Percentiles rank a stretch among this genome's conserved stretches.
Evolutionary conservation across 805 yeast species (phyloP).

Genomic region (Kockiozyma suomiensis): DNA sequence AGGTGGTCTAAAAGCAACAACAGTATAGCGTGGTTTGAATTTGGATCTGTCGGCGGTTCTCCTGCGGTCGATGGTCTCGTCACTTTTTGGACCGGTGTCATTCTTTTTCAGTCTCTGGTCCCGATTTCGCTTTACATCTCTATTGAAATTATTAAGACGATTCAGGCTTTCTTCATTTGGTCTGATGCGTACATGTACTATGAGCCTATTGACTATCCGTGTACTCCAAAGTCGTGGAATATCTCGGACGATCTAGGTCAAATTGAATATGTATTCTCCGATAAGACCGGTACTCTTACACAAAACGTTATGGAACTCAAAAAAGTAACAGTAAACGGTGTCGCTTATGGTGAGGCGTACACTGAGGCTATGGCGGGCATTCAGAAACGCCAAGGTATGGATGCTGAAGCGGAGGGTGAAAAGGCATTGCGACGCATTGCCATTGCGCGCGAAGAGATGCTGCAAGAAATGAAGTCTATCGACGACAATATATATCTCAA

Average conservation of each 20-base stretch:
- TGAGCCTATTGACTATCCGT: conserved; percentile 68
- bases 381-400: conserved; percentile 65
- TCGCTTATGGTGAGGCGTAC: conserved; percentile 70
- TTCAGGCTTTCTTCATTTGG: conserved; percentile 74
- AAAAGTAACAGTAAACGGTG: conserved; percentile 70
- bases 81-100: conserved; percentile 70
- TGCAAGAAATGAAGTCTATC: conserved; percentile 45
- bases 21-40: conserved; percentile 62
- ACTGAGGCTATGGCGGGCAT: conserved; percentile 78
- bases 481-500: conserved; percentile 54
- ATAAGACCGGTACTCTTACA: conserved; percentile 82
- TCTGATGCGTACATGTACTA: conserved; percentile 73
- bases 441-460: conserved; percentile 53
- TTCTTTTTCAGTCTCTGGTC: conserved; percentile 73
- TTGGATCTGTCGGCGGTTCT: conserved; percentile 58
- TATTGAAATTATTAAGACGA: conserved; percentile 75
- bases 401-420: conserved; percentile 53
- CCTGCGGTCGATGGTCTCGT: conserved; percentile 68
- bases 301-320: conserved; percentile 83
- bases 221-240: conserved; percentile 81
- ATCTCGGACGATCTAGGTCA: conserved; percentile 84
- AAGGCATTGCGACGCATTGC: conserved; percentile 49
- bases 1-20: conserved; percentile 51
- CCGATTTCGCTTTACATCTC: conserved; percentile 81
- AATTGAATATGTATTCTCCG: conserved; percentile 78